A percentile compares a stretch with the other conserved stretches of the same genome.
phyloP scores from a whole-genome alignment of 495 filamentous ascomycete species.

The Aspergillus asperescens region DNA sequence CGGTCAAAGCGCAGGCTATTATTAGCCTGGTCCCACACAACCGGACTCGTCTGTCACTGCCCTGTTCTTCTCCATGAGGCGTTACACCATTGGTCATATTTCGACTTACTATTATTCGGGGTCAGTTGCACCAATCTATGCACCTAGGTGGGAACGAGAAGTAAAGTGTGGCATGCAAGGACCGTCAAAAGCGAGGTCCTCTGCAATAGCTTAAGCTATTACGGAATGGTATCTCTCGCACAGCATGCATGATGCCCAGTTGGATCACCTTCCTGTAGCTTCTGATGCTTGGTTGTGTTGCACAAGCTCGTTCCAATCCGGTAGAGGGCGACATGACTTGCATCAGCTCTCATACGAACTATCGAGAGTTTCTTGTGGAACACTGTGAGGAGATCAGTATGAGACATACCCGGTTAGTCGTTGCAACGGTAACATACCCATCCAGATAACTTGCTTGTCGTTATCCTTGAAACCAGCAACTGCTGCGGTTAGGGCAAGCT shows the following conservation, averaged over 20 bases:
- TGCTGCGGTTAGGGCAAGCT: neutral
- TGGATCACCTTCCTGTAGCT: neutral
- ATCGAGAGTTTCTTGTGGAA: neutral
- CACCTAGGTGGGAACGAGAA: neutral
- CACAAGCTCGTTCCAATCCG: neutral
- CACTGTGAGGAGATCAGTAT: too few species aligned
- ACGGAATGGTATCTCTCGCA: conserved; percentile 3
- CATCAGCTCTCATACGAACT: neutral
- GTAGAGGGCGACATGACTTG: neutral
- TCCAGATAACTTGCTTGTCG: neutral
- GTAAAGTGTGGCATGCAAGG: neutral
- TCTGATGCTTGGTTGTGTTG: neutral
- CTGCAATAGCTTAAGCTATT: neutral
- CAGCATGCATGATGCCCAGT: neutral
- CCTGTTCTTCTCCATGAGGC: neutral
- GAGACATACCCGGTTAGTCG: too few species aligned
- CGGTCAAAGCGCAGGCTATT: too few species aligned
- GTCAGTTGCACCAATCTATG: neutral
- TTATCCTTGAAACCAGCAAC: neutral
- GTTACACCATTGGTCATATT: neutral
- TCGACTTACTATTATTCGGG: neutral
- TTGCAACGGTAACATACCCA: too few species aligned
- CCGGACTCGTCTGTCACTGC: neutral
- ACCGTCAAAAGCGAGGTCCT: neutral
- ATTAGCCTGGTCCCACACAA: neutral